phyloP scores from a whole-genome alignment of 257 asterid species.

The Echium plantagineum region DNA sequence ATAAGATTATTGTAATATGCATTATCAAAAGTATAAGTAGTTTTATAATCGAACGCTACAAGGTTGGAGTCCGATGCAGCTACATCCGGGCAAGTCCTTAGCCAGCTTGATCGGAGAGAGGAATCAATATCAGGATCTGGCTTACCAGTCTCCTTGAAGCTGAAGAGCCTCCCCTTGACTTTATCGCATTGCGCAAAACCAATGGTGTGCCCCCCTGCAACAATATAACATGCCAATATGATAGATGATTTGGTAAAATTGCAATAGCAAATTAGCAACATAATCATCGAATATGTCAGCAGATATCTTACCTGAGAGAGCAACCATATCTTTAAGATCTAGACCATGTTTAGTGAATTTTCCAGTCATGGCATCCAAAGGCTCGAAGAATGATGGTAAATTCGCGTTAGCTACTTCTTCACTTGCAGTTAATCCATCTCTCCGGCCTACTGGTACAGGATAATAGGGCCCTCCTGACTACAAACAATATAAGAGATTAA shows the following conservation, averaged over 20 bases:
- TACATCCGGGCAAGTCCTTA: conserved; percentile 35
- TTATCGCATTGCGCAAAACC: conserved; percentile 79
- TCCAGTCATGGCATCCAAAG: conserved; percentile 34
- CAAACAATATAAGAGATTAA: neutral
- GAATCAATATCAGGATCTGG: conserved; percentile 56
- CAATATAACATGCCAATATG: neutral
- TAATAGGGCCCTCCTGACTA: conserved; percentile 56
- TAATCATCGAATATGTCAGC: neutral
- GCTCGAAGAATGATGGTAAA: conserved; percentile 68
- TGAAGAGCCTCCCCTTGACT: conserved; percentile 63
- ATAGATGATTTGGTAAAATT: too few species aligned
- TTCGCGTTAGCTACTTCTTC: conserved; percentile 57
- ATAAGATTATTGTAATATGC: conserved; percentile 41
- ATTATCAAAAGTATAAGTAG: conserved; percentile 34
- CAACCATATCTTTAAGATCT: conserved; percentile 58
- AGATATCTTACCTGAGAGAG: conserved; percentile 43
- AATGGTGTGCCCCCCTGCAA: conserved; percentile 59
- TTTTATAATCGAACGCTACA: conserved; percentile 39
- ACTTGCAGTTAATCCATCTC: conserved; percentile 35
- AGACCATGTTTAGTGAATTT: conserved; percentile 52
- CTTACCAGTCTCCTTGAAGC: conserved; percentile 46
- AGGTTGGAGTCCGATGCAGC: conserved; percentile 37
- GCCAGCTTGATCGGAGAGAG: conserved; percentile 29
- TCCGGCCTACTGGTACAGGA: conserved; percentile 25
- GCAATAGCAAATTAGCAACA: neutral